Conservation (phyloP, 768 basidiomycete genomes). For the Leccinum sublutescens region DNA sequence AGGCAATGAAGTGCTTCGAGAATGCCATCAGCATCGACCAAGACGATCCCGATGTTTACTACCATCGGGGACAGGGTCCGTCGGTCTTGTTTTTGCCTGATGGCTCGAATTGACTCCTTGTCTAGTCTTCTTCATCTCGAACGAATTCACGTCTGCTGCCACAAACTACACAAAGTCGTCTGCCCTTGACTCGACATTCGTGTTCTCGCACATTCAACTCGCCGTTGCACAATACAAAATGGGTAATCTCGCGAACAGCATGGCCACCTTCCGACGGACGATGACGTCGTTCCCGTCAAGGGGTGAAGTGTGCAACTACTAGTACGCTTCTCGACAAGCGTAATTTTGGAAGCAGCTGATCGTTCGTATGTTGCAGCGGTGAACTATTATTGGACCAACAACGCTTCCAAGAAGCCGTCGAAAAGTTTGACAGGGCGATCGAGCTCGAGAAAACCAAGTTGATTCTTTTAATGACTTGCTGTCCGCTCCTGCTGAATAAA, state of each 20-base stretch:
- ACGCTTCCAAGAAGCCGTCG: slow-evolving; percentile 82
- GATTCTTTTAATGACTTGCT: slow-evolving; percentile 11
- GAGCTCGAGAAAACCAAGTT: slow-evolving; percentile 82
- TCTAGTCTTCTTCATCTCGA: slow-evolving; percentile 91
- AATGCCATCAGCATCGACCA: slow-evolving; percentile 80
- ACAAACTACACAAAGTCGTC: slow-evolving; percentile 90
- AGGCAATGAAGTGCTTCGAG: slow-evolving; percentile 90
- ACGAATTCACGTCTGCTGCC: slow-evolving; percentile 81
- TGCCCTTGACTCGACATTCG: slow-evolving; percentile 82
- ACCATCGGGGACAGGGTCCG: slow-evolving; percentile 94
- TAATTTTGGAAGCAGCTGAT: neutral
- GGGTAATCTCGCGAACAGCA: slow-evolving; percentile 71
- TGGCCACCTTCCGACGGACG: slow-evolving; percentile 88
- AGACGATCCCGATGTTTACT: slow-evolving; percentile 93
- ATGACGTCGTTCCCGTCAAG: slow-evolving; percentile 81
- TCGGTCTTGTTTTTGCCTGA: neutral
- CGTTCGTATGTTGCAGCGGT: slow-evolving; percentile 51
- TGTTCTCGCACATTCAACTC: slow-evolving; percentile 96
- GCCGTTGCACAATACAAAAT: slow-evolving; percentile 97
- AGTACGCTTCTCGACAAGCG: slow-evolving; percentile 49
- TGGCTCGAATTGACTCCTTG: neutral
- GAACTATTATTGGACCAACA: slow-evolving; percentile 93
- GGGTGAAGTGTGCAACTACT: slow-evolving; percentile 93
- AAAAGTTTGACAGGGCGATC: slow-evolving; percentile 90
- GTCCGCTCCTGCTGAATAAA: neutral